Percentiles rank a stretch among this genome's conserved stretches.
phyloP scores from a whole-genome alignment of 352 stramenopile genomes.

The Phytopythium sindhum region DNA sequence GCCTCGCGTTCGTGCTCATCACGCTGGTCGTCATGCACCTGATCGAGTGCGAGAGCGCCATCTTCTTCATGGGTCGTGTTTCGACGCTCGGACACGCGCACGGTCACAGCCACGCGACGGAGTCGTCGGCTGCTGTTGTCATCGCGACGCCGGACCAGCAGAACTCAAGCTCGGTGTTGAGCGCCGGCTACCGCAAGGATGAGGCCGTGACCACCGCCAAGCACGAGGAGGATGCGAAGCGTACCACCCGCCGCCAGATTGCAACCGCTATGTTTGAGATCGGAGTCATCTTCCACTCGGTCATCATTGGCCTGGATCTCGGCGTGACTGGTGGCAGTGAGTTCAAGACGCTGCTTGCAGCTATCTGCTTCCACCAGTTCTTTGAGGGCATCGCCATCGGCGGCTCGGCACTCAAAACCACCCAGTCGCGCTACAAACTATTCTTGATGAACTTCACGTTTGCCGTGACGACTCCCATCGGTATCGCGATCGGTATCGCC shows the following conservation, averaged over 20 bases:
- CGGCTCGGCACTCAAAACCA: constrained; percentile 31
- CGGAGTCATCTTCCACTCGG: constrained; percentile 59
- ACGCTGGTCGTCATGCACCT: constrained; percentile 66
- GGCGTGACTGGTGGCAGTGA: constrained; percentile 39
- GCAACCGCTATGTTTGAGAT: constrained; percentile 49
- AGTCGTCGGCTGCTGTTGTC: constrained; percentile 7
- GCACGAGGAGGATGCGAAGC: constrained; percentile 13
- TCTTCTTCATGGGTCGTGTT: constrained; percentile 39
- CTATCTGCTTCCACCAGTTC: constrained; percentile 76
- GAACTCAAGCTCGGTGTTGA: constrained; percentile 7
- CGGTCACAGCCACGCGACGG: constrained; percentile 12
- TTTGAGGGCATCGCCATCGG: constrained; percentile 68
- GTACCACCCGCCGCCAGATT: constrained; percentile 32
- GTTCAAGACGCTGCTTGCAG: constrained; percentile 60
- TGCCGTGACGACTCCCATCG: constrained; percentile 49
- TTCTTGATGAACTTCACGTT: constrained; percentile 51
- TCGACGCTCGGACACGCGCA: constrained; percentile 26
- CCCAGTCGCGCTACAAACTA: constrained; percentile 35
- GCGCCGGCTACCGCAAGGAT: constrained; percentile 13
- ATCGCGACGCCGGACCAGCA: constrained; percentile 13
- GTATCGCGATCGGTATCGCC: constrained; percentile 52
- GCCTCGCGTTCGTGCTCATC: constrained; percentile 51
- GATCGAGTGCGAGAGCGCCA: constrained; percentile 57
- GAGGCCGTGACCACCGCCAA: neutral
- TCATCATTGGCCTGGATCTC: constrained; percentile 66